Percentiles rank a stretch among this genome's conserved stretches.
Conservation (phyloP, 2,329 filamentous ascomycete genomes). For the Clonostachys chloroleuca region DNA sequence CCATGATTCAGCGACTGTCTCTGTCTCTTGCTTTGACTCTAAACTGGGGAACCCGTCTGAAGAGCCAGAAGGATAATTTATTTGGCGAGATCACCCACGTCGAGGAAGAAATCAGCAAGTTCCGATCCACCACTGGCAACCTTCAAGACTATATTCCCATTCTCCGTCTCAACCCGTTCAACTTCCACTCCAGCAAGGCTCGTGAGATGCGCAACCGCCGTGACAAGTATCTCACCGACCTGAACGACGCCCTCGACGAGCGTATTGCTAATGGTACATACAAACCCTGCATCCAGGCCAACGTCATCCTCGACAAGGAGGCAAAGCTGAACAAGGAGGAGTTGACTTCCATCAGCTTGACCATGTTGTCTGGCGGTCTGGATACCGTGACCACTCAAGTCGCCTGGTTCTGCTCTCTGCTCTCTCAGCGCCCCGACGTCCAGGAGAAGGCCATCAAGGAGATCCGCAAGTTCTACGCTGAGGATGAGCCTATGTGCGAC, state of each 20-base stretch:
- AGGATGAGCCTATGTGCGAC: slow-evolving; percentile 52
- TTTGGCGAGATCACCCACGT: slow-evolving; percentile 60
- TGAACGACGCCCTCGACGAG: slow-evolving; percentile 56
- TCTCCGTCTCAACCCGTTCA: slow-evolving; percentile 57
- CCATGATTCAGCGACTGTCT: slow-evolving; percentile 62
- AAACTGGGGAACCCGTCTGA: slow-evolving; percentile 62
- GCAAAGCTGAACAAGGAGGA: slow-evolving; percentile 58
- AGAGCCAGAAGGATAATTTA: slow-evolving; percentile 50
- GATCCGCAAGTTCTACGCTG: slow-evolving; percentile 48
- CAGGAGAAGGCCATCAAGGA: slow-evolving; percentile 55
- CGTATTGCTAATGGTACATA: slow-evolving; percentile 57
- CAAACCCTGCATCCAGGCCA: slow-evolving; percentile 63
- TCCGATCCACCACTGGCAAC: slow-evolving; percentile 56
- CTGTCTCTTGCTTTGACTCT: slow-evolving; percentile 59
- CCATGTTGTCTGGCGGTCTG: slow-evolving; percentile 63
- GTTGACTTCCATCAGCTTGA: slow-evolving; percentile 60
- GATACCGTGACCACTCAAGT: slow-evolving; percentile 64
- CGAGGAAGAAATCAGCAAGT: slow-evolving; percentile 55
- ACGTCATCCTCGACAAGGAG: slow-evolving; percentile 60
- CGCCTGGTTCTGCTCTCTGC: slow-evolving; percentile 58
- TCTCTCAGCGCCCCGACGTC: slow-evolving; percentile 56
- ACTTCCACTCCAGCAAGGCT: slow-evolving; percentile 50
- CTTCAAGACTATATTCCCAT: slow-evolving; percentile 59
- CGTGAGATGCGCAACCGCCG: slow-evolving; percentile 55
- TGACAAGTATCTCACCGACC: slow-evolving; percentile 52